phyloP scores from a whole-genome alignment of 1,284 basidiomycete species.

The Mycena citricolor region DNA sequence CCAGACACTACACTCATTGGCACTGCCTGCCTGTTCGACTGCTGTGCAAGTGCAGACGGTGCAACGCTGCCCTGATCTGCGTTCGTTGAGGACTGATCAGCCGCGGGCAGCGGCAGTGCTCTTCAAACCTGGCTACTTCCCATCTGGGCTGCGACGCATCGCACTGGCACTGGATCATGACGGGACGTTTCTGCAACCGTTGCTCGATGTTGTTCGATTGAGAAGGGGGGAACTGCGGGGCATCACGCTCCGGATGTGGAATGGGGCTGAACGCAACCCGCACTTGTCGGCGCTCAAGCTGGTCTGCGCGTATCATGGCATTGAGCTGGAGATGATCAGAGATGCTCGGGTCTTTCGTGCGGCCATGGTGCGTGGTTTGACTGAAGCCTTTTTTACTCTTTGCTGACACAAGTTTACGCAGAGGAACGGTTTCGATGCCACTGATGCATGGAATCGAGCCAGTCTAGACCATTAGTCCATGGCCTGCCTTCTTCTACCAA shows the following conservation, averaged over 20 bases:
- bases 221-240: conserved; percentile 38
- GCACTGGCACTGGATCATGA: conserved; percentile 58
- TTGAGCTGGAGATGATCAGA: conserved; percentile 45
- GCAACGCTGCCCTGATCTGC: conserved; percentile 47
- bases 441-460: neutral
- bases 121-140: conserved; percentile 52
- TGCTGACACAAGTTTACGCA: too few relatives aligned
- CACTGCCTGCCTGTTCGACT: conserved; percentile 53
- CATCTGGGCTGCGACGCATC: conserved; percentile 49
- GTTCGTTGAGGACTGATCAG: conserved; percentile 53
- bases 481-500: conserved; percentile 13
- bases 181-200: conserved; percentile 48
- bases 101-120: conserved; percentile 43
- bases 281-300: conserved; percentile 52
- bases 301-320: conserved; percentile 53
- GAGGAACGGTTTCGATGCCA: too few relatives aligned
- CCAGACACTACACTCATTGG: conserved; percentile 48
- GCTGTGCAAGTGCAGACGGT: conserved; percentile 47
- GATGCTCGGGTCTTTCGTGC: conserved; percentile 49
- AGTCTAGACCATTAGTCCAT: conserved; percentile 12
- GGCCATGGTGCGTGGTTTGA: conserved; percentile 43
- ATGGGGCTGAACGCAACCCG: conserved; percentile 45
- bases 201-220: conserved; percentile 50
- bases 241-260: conserved; percentile 49
- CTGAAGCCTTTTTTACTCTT: conserved; percentile 13